A percentile compares a stretch with the other conserved stretches of the same genome.
These are phyloP conservation scores for Ballota nigra DNA, from an alignment of 257 asterid genomes.

Conservation along the genomic window DNA sequence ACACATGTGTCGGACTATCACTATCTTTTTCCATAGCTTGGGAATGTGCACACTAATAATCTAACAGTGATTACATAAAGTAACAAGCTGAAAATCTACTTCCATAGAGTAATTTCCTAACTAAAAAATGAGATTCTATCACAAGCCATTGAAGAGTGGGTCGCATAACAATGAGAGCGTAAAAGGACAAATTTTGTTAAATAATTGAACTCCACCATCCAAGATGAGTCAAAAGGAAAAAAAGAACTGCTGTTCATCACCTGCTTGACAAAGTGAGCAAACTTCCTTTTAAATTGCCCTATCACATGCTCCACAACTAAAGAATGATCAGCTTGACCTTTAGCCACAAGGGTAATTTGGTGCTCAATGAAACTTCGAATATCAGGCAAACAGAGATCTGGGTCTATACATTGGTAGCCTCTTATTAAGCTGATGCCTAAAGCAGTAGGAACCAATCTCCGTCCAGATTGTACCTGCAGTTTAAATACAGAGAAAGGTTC, in stretches of 20 bases:
- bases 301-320: slow-evolving; percentile 80
- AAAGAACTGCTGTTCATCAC: slow-evolving; percentile 31
- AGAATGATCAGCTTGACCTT: slow-evolving; percentile 87
- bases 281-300: slow-evolving; percentile 80
- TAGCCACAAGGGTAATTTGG: slow-evolving; percentile 83
- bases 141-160: not conserved
- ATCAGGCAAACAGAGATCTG: slow-evolving; percentile 89
- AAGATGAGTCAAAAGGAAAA: not conserved
- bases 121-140: not conserved
- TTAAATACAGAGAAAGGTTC: slow-evolving; percentile 6
- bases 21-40: not conserved
- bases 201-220: not conserved
- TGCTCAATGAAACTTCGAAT: slow-evolving; percentile 94
- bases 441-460: slow-evolving; percentile 84
- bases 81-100: not conserved
- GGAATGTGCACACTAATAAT: not conserved
- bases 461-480: slow-evolving; percentile 82
- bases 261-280: slow-evolving; percentile 82
- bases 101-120: not conserved
- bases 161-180: not conserved
- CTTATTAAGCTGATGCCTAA: slow-evolving; percentile 87
- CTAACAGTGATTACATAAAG: not conserved
- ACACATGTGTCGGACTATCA: not conserved
- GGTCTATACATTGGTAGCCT: slow-evolving; percentile 91
- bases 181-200: not conserved